phyloP scores from a whole-genome alignment of 139 green algal genomes.

The Prasinococcaceae sp. region DNA sequence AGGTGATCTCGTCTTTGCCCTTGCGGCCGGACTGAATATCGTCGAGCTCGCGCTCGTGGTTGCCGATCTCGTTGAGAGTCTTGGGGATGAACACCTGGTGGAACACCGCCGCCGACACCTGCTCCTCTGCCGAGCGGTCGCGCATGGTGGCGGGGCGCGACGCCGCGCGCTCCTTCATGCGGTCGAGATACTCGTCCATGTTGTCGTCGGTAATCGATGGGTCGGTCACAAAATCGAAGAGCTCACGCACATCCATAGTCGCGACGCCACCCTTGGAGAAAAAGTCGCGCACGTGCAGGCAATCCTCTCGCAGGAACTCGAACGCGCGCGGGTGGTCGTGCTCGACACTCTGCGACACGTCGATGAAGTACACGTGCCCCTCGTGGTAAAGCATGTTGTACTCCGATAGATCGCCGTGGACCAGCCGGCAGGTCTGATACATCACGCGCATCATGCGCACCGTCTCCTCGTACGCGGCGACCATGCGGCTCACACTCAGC shows the following conservation, averaged over 20 bases:
- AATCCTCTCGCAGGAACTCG: conserved; percentile 93
- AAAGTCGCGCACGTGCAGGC: conserved; percentile 79
- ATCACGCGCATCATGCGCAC: conserved; percentile 36
- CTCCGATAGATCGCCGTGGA: conserved; percentile 92
- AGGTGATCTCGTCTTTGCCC: background rate
- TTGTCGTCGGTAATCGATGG: conserved; percentile 59
- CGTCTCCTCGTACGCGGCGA: too few relatives aligned
- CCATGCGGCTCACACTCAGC: too few relatives aligned
- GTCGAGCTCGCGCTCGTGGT: conserved; percentile 74
- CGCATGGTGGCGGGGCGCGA: background rate
- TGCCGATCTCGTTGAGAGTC: conserved; percentile 66
- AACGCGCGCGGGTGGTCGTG: conserved; percentile 91
- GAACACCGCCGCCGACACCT: conserved; percentile 49
- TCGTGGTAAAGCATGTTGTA: conserved; percentile 80
- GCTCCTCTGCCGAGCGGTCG: background rate
- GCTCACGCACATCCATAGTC: conserved; percentile 66
- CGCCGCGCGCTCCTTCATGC: conserved; percentile 29
- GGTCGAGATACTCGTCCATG: conserved; percentile 62
- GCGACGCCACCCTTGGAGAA: conserved; percentile 64
- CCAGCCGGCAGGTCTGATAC: conserved; percentile 80
- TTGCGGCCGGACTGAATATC: conserved; percentile 37
- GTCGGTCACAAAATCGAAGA: conserved; percentile 96
- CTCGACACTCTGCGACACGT: conserved; percentile 92
- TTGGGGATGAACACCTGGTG: conserved; percentile 84
- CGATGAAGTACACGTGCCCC: conserved; percentile 31